Percentiles rank a stretch among this genome's conserved stretches.
These are phyloP conservation scores for Aspergillus baeticus DNA, from an alignment of 495 filamentous ascomycete species.

Conservation along the genomic window DNA sequence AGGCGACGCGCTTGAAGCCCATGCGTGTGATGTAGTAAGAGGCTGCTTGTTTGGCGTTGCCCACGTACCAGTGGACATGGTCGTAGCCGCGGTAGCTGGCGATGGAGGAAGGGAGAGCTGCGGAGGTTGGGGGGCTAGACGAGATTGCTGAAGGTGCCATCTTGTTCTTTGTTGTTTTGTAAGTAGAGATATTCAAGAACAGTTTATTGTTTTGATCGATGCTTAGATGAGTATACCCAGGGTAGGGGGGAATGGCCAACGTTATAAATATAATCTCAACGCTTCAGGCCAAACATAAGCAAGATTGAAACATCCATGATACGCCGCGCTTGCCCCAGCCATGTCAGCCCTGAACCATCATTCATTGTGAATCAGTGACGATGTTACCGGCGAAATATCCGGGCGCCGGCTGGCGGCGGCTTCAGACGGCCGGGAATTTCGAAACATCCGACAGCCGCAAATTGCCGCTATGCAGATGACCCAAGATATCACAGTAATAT, in stretches of 20 bases:
- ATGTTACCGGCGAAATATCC: not conserved
- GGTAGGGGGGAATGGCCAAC: not conserved
- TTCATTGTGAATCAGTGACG: not conserved
- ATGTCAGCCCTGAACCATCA: not conserved
- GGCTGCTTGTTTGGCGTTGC: conserved; percentile 92
- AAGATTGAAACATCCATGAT: not conserved
- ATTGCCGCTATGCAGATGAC: no score
- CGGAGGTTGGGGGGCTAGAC: conserved; percentile 38
- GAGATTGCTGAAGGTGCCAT: conserved; percentile 77
- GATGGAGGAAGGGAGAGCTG: conserved; percentile 20
- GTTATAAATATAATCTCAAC: conserved; percentile 2
- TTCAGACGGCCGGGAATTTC: conserved; percentile 21
- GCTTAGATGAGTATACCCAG: not conserved
- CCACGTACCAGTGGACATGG: conserved; percentile 90
- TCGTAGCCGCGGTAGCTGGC: conserved; percentile 78
- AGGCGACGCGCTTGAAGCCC: conserved; percentile 79
- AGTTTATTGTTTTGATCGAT: not conserved
- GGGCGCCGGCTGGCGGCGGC: conserved; percentile 18
- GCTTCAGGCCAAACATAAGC: not conserved
- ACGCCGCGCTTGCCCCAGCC: not conserved
- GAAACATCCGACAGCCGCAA: no score
- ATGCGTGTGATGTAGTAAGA: conserved; percentile 81
- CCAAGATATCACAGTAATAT: no score
- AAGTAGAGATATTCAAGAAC: not conserved
- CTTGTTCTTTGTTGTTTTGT: conserved; percentile 5